Percentiles rank a stretch among this genome's conserved stretches.
phyloP scores from a whole-genome alignment of 208 protist genomes.

The Tritrichomonas musculus region DNA sequence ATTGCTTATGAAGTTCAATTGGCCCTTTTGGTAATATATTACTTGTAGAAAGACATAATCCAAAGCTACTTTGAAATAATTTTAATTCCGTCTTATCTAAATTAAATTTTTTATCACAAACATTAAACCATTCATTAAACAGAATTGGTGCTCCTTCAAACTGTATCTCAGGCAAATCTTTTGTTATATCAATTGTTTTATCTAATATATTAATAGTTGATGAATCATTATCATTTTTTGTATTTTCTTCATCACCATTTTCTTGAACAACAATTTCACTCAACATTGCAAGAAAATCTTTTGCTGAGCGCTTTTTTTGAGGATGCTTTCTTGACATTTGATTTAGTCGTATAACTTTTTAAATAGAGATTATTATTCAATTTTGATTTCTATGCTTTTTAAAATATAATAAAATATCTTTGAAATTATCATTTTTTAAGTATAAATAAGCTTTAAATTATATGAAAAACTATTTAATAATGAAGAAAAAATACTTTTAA shows the following conservation, averaged over 20 bases:
- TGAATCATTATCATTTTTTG: background rate
- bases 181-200: background rate
- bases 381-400: no score
- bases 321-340: no score
- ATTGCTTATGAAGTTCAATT: background rate
- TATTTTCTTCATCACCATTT: background rate
- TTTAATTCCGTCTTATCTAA: background rate
- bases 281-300: background rate
- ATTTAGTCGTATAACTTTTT: no score
- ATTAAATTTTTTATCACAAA: background rate
- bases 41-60: background rate
- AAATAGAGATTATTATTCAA: no score
- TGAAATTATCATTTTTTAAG: no score
- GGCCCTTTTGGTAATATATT: background rate
- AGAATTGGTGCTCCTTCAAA: background rate
- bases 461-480: no score
- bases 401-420: no score
- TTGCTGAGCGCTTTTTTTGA: background rate
- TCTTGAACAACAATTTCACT: background rate
- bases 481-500: no score
- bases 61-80: background rate
- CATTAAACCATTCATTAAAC: slow-evolving; percentile 24
- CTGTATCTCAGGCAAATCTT: background rate
- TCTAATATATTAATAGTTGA: background rate
- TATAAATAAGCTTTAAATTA: no score